Evolutionary conservation across 805 yeast species (phyloP).

Genomic region (Starmera dryadoides): DNA sequence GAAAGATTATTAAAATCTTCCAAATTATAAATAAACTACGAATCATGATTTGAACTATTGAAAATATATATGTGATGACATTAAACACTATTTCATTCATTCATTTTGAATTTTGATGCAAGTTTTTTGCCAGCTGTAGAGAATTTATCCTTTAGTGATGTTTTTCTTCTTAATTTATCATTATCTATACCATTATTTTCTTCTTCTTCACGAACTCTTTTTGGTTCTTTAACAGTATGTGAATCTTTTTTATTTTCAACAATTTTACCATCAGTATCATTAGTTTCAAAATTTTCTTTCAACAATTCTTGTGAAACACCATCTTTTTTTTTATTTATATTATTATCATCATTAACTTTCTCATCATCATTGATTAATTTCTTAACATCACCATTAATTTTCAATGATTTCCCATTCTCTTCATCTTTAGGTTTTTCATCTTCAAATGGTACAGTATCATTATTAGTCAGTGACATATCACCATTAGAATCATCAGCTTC

Average conservation of each 20-base stretch:
- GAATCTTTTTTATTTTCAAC: not conserved
- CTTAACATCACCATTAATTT: no score
- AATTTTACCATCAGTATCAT: conserved; percentile 9
- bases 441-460: conserved; percentile 31
- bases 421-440: conserved; percentile 32
- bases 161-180: conserved; percentile 1
- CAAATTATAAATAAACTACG: conserved; percentile 30
- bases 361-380: not conserved
- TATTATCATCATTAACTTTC: not conserved
- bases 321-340: conserved; percentile 1
- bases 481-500: not conserved
- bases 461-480: not conserved
- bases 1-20: conserved; percentile 25
- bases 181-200: conserved; percentile 5
- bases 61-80: not conserved
- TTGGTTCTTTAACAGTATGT: conserved; percentile 2
- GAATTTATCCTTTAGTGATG: conserved; percentile 9
- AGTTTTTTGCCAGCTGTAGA: conserved; percentile 20
- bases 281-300: conserved; percentile 7
- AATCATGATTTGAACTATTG: conserved; percentile 3
- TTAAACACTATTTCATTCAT: not conserved
- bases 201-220: conserved; percentile 2
- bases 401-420: no score
- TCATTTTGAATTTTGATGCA: conserved; percentile 12
- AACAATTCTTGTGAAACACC: conserved; percentile 2